Base-by-base conservation (phyloP, 164 flowering plant genomes). In the Tetrastigma voinierianum region DNA sequence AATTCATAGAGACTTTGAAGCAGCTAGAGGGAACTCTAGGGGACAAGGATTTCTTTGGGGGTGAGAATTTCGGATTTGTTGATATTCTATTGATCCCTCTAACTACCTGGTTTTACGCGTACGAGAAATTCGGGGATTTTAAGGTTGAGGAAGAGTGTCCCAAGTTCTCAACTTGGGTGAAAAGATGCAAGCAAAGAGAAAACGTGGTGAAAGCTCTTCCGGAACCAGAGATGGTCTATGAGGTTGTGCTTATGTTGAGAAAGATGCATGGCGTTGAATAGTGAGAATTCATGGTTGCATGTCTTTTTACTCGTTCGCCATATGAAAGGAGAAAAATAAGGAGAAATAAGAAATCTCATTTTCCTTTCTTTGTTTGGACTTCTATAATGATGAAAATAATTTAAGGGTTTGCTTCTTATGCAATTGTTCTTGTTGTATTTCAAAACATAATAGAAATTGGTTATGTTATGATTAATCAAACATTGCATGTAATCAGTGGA, bases 21-120 rank as follows among this genome's bases (percentile, higher is more conserved):
- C 65, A 68, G 40, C 57, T 86, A 19, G 90, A 86, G 69, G 86
- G 76, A 69, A 83, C 72, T 44, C 65, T 84, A 9, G 88, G 85
- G 5, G 83, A 78, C 20, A 79, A 84, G 21, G 78, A 73, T 16
- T 84, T 46, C 79, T 82, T 84, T 48, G 77, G 78, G 9, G 88
- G 87, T 2, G 85, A 84, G 0, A 59, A 8, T 32, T 84, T 84
- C 65, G 88, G 87, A 1, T 82, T 72, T 49, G 75, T 76, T 1
- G 90, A 86, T 66, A 72, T 81, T 32, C 44, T 71, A 1, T 59
- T 74, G 32, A 73, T 84, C 9, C 75, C 80, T 17, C 7, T 72
- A 2, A 55, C 84, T 8, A 65, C 75, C 7, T 86, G 88, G 90
- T 84, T 86, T 52, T 61, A 64, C 51, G 85, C 78, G 1, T 71